Evolutionary conservation across 257 asterid genomes (phyloP).

Genomic region (Solanum etuberosum): DNA sequence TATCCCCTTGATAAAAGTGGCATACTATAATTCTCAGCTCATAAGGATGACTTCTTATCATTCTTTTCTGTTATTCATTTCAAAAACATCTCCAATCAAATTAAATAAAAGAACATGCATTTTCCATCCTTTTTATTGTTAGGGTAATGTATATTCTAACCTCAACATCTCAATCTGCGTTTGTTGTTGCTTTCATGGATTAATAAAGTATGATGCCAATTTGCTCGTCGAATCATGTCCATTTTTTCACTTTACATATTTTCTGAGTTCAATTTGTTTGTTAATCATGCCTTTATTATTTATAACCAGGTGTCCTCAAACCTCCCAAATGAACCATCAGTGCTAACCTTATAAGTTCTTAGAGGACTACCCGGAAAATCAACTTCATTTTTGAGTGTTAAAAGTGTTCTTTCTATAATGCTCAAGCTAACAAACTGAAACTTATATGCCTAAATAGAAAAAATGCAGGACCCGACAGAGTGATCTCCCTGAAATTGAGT

Average conservation of each 20-base stretch:
- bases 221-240: neutral
- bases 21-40: neutral
- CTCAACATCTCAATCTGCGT: neutral
- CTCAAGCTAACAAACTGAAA: neutral
- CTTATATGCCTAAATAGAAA: neutral
- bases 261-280: neutral
- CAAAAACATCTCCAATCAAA: neutral
- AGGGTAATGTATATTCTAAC: neutral
- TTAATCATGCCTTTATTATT: neutral
- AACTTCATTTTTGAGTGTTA: neutral
- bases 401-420: neutral
- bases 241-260: neutral
- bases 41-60: neutral
- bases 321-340: neutral
- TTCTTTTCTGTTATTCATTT: neutral
- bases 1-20: neutral
- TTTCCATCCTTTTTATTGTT: neutral
- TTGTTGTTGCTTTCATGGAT: neutral
- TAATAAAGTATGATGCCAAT: neutral
- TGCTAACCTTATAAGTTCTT: neutral
- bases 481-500: neutral
- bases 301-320: neutral
- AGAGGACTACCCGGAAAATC: neutral
- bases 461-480: neutral
- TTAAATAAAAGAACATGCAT: neutral